Evolutionary conservation across 1,139 yeast species (phyloP), one percentile per base, ranked within the genome.

Genomic region (Debaryomyces udenii): DNA sequence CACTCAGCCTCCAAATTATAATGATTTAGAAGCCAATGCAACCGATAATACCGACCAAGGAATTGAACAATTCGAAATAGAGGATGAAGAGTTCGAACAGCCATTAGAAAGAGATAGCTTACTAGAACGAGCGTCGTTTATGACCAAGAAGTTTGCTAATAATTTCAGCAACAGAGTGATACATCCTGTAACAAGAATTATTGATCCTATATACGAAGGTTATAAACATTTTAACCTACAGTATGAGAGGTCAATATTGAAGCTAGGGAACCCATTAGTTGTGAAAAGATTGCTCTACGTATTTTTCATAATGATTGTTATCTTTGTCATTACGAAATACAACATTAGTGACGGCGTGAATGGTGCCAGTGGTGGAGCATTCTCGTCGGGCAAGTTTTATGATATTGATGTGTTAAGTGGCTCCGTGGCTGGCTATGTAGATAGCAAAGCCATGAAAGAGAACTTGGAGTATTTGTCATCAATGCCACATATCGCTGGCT

Each of bases 401-500:
- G 86, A 86, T 53, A 73, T 79, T 10, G 68, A 65, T 2, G 70
- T 70, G 43, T 62, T 89, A 42, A 60, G 75, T 14, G 65, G 65
- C 1, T 75, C 78, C 32, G 67, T 86, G 2, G 66, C 66, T 11
- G 66, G 68, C 20, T 72, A 74, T 30, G 73, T 89, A 20, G 83
- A 81, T 51, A 60, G 73, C 4, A 74, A 76, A n/a, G 59, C 74
- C 28, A 73, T 93, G 66, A 82, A 82, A 54, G 86, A 81, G 43
- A 81, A 84, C 45, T 60, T 87, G 49, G 87, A 88, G 53, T 90
- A 89, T 56, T 59, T 93, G 28, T 80, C 93, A 11, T 80, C 89
- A 1, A 80, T 90, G 80, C 90, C 96, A 1, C 98, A 90, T 59
- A 64, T 83, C 47, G 82, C 96, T 0, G 98, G 98, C 2, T 83